Base-by-base conservation (phyloP, 208 protist species). In the Histomonas meleagridis region DNA sequence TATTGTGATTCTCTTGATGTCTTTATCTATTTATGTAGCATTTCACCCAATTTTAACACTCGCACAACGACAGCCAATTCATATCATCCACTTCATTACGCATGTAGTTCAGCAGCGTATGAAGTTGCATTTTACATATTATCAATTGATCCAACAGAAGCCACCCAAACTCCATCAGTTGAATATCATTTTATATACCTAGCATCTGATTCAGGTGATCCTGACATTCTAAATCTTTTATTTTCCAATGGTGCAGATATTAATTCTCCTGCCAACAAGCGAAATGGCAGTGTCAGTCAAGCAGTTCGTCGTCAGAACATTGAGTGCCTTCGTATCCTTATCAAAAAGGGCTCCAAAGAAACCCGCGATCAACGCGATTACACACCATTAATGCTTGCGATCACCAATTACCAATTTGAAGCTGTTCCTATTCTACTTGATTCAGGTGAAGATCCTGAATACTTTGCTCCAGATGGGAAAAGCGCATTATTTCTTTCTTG, bases 31-130 rank as follows among this genome's bases (percentile, higher is more conserved):
- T 40, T 86, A 16, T 40, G 55, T 55, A 48, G 38, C 14, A 18
- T 51, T 32, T 40, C 26, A 38, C n/a, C n/a, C n/a, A n/a, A n/a
- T n/a, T n/a, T 86, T 28, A 40, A 40, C 12, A 32, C 55, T 32
- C 26, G 55, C 38, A 86, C 55, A 32, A 86, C 51, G 55, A 86
- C 46, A n/a, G 76, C 76, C 10, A 26, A 32, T 16, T 55, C 21
- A 51, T 86, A 86, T 86, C 28, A 26, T 16, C 76, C 76, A 38
- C 23, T 86, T 32, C 76, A 86, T 55, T 86, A 86, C 32, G 76
- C 76, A 53, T 86, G 76, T 28, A 26, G 51, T 26, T 55, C n/a
- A 57, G 76, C 46, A 38, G 51, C 76, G 5, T 5, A 40, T 35
- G 76, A 86, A 55, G 18, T 43, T 38, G 21, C 18, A 32, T 55